Evolutionary conservation across 768 basidiomycete species (phyloP).

Genomic region (Tulasnella sp.): DNA sequence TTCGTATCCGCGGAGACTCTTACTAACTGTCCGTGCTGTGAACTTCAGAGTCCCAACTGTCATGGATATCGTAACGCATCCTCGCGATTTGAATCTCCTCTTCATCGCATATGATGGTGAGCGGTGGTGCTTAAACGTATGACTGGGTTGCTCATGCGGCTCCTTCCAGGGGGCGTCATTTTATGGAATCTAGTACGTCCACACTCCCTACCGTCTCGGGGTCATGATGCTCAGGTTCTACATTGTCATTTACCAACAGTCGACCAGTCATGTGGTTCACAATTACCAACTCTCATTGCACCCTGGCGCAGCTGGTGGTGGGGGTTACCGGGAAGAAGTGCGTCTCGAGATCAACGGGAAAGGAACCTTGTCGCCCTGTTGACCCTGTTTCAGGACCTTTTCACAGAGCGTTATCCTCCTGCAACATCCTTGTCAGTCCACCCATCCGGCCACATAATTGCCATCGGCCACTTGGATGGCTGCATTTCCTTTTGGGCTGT

Average conservation of each 20-base stretch:
- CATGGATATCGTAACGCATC: constrained; percentile 62
- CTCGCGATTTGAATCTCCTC: constrained; percentile 64
- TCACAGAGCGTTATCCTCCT: constrained; percentile 62
- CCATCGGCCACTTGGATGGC: constrained; percentile 76
- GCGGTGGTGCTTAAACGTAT: neutral
- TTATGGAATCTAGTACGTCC: constrained; percentile 53
- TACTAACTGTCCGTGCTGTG: neutral
- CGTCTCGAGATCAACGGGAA: constrained; percentile 30
- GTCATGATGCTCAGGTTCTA: neutral
- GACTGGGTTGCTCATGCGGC: neutral
- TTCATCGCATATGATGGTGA: constrained; percentile 73
- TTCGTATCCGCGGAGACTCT: constrained; percentile 20
- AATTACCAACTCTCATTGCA: constrained; percentile 67
- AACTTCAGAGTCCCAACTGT: constrained; percentile 43
- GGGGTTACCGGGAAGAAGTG: constrained; percentile 56
- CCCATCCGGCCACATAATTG: constrained; percentile 71
- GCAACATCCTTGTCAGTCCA: constrained; percentile 70
- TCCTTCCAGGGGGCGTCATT: constrained; percentile 52
- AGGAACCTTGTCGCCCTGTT: constrained; percentile 1
- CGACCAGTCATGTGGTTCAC: constrained; percentile 50
- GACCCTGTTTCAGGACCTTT: constrained; percentile 48
- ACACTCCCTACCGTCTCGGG: neutral
- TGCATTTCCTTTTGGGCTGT: constrained; percentile 78
- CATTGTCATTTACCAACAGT: constrained; percentile 32
- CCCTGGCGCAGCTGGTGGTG: constrained; percentile 79